Evolutionary conservation across 2,329 filamentous ascomycete genomes (phyloP), one percentile per base, ranked within the genome.

Genomic region (Aspergillus versicolor): DNA sequence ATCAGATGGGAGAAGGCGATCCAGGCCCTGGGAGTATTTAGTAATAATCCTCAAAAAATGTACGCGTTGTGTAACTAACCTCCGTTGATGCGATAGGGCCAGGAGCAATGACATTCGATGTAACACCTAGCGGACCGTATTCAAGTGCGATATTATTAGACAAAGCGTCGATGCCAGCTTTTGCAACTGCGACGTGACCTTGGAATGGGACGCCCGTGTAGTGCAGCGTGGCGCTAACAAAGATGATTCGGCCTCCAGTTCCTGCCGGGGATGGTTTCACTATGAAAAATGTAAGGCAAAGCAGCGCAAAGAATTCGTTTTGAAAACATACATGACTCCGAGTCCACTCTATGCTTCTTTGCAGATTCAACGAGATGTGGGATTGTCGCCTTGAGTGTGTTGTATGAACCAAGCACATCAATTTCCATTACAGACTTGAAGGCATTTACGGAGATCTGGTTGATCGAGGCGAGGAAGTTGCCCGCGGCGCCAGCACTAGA

Each of bases 341-440:
- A 82, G 63, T 88, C 85, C 17, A 82, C 82, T 60, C 77, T 82
- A 66, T 87, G 79, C 66, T 83, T 84, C 34, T 77, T 75, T 1
- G 89, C 87, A n/a, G 91, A 95, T 65, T 85, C 82, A 12, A 91
- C 76, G 3, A 99, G 84, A 67, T 96, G 83, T 0, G 91, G 91
- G 34, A 97, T 79, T 1, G 91, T 94, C 3, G 93, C 92, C 77
- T 97, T 97, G 69, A 96, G 82, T 3, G 92, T 96, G 79, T 97
- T 96, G 78, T 90, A 99, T 15, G 90, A 95, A 32, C 94, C 94
- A 37, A 97, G 75, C 3, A 96, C 88, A 72, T 97, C 94, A 69
- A 99, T 99, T 60, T 97, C 94, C 67, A 97, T 93, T 63, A 99
- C 94, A 0, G 90, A 82, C 75, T 92, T 95, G 85, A 99, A 96